Percentiles rank a stretch among this genome's conserved stretches.
Conservation (phyloP, 257 asterid species). For the Jasminum sambac region DNA sequence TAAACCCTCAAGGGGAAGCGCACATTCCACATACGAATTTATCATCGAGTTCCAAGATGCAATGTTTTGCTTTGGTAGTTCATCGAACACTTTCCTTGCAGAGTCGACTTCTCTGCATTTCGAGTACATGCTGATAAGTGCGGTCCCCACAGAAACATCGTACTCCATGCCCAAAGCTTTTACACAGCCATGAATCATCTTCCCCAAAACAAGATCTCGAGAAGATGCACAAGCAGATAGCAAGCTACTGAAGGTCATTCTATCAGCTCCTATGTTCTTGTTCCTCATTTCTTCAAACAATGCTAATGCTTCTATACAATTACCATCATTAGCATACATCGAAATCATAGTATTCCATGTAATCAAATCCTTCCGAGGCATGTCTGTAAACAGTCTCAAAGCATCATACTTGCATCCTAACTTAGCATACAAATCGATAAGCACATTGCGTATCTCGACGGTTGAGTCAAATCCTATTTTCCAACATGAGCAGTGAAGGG, state of each 20-base stretch:
- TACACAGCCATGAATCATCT: conserved; percentile 44
- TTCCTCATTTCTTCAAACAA: conserved; percentile 38
- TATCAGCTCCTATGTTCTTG: conserved; percentile 32
- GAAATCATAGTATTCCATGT: conserved; percentile 48
- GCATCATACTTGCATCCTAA: conserved; percentile 36
- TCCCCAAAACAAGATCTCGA: conserved; percentile 35
- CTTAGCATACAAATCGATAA: conserved; percentile 45
- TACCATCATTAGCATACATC: conserved; percentile 32
- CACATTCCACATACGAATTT: conserved; percentile 38
- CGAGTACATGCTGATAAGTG: conserved; percentile 43
- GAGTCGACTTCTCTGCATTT: conserved; percentile 31
- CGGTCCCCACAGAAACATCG: conserved; percentile 42
- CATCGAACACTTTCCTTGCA: conserved; percentile 42
- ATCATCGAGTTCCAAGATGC: conserved; percentile 51
- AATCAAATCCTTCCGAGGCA: conserved; percentile 36
- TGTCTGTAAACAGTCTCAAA: conserved; percentile 28
- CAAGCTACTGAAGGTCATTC: conserved; percentile 45
- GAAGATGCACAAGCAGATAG: conserved; percentile 36
- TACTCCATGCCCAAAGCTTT: conserved; percentile 30
- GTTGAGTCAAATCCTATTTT: conserved; percentile 34
- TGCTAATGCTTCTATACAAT: conserved; percentile 26
- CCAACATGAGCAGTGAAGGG: conserved; percentile 40
- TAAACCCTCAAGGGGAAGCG: conserved; percentile 38
- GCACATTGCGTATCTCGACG: conserved; percentile 45
- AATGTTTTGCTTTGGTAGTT: conserved; percentile 36